Conservation (phyloP, 2,329 filamentous ascomycete species). For the Aspergillus fischeri region DNA sequence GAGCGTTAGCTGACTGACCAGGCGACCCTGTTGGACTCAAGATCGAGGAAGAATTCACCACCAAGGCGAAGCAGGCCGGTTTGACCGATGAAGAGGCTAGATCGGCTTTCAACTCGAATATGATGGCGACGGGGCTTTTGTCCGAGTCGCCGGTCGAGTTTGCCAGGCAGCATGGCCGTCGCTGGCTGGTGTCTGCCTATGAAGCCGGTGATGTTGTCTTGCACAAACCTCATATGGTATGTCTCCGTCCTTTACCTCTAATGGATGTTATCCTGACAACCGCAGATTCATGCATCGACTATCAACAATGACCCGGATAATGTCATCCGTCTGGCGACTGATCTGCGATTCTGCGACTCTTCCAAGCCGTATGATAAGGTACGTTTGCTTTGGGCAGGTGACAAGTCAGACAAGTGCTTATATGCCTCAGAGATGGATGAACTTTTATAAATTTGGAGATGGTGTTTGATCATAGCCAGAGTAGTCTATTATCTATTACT, state of each 20-base stretch:
- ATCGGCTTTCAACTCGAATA: constrained; percentile 55
- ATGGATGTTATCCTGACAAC: not conserved
- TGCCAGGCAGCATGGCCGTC: constrained; percentile 40
- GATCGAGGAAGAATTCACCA: constrained; percentile 41
- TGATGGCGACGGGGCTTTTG: constrained; percentile 54
- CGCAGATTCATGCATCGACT: constrained; percentile 55
- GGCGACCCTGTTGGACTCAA: constrained; percentile 46
- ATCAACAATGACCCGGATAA: constrained; percentile 52
- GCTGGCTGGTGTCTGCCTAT: constrained; percentile 52
- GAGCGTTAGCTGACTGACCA: not conserved
- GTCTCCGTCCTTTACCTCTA: not conserved
- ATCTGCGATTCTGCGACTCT: constrained; percentile 53
- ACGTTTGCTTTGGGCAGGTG: not conserved
- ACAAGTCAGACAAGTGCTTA: not conserved
- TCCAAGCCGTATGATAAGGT: constrained; percentile 49
- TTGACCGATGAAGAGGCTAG: constrained; percentile 51
- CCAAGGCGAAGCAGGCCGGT: constrained; percentile 46
- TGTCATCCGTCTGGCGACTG: constrained; percentile 53
- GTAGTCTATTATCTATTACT: not conserved
- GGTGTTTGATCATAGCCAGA: constrained; percentile 19
- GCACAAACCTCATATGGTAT: constrained; percentile 37
- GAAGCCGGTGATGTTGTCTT: constrained; percentile 51
- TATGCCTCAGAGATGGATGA: constrained; percentile 35
- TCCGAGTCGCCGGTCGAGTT: constrained; percentile 48
- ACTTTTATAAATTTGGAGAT: constrained; percentile 35